A percentile compares a stretch with the other conserved stretches of the same genome.
phyloP scores from a whole-genome alignment of 352 stramenopile genomes.

The Phytophthora syringae region DNA sequence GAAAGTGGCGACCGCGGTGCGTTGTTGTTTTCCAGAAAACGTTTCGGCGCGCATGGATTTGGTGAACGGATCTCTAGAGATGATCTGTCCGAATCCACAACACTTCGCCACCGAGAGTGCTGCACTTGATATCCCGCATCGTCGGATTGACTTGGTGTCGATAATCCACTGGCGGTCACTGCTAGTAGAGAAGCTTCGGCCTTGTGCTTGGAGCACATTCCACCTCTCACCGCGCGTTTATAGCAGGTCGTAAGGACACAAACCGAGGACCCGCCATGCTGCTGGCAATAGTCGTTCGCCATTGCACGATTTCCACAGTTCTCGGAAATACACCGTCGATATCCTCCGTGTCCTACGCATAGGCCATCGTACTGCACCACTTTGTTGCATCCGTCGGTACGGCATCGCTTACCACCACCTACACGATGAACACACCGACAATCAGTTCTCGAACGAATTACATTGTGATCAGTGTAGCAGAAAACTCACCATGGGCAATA shows the following conservation, averaged over 20 bases:
- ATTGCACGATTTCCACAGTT: constrained; percentile 48
- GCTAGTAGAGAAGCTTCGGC: constrained; percentile 14
- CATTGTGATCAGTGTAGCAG: not conserved
- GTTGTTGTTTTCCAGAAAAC: not conserved
- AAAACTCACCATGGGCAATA: constrained; percentile 48
- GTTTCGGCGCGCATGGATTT: not conserved
- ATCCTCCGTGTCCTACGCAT: constrained; percentile 57
- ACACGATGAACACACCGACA: not conserved
- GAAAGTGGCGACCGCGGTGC: not conserved
- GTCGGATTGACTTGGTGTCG: constrained; percentile 12
- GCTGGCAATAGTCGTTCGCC: constrained; percentile 50
- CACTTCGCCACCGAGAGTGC: constrained; percentile 4
- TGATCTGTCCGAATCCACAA: not conserved
- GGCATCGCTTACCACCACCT: constrained; percentile 48
- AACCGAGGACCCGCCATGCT: constrained; percentile 48
- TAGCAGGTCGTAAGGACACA: constrained; percentile 22
- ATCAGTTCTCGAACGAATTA: not conserved
- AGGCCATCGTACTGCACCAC: constrained; percentile 58
- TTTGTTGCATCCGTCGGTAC: constrained; percentile 44
- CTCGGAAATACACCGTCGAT: constrained; percentile 49
- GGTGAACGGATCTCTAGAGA: not conserved
- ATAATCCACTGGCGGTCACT: constrained; percentile 4
- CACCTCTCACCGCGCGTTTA: constrained; percentile 34
- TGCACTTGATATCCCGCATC: not conserved
- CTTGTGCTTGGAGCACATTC: constrained; percentile 39